A percentile compares a stretch with the other conserved stretches of the same genome.
phyloP scores from a whole-genome alignment of 2,329 filamentous ascomycete genomes.

The Cordyceps javanica region DNA sequence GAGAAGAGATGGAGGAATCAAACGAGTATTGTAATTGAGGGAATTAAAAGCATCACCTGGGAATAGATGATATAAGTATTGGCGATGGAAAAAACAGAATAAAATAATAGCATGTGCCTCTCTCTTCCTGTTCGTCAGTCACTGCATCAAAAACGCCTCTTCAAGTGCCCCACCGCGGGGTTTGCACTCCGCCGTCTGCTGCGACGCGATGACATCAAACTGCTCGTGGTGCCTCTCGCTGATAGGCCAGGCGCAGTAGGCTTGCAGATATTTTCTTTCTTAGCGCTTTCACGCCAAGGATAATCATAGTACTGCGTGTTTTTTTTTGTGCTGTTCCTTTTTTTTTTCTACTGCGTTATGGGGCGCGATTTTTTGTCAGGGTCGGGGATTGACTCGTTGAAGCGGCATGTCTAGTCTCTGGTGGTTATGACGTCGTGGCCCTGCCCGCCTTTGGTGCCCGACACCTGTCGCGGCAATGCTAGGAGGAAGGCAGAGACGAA shows the following conservation, averaged over 20 bases:
- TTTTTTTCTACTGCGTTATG: neutral
- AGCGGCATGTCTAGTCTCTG: neutral
- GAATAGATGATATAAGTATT: neutral
- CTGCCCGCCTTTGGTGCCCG: neutral
- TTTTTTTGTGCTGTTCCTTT: neutral
- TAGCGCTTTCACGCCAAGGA: neutral
- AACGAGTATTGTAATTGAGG: too few species aligned
- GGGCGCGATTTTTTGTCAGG: neutral
- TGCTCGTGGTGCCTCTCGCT: neutral
- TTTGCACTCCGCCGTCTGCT: conserved; percentile 4
- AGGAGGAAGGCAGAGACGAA: neutral
- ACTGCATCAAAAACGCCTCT: too few species aligned
- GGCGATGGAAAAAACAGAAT: neutral
- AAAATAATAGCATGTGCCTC: conserved; percentile 6
- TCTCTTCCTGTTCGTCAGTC: neutral
- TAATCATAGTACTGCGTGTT: neutral
- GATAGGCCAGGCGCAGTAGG: conserved; percentile 3
- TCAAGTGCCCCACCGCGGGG: conserved; percentile 8
- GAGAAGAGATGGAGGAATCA: too few species aligned
- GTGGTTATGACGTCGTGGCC: too few species aligned
- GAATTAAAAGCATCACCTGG: neutral
- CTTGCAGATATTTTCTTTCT: conserved; percentile 7
- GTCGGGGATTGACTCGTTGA: neutral
- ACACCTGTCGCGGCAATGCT: neutral
- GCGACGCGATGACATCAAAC: conserved; percentile 10